Conservation (phyloP, 2,329 filamentous ascomycete species). For the Lasiodiplodia citricola region DNA sequence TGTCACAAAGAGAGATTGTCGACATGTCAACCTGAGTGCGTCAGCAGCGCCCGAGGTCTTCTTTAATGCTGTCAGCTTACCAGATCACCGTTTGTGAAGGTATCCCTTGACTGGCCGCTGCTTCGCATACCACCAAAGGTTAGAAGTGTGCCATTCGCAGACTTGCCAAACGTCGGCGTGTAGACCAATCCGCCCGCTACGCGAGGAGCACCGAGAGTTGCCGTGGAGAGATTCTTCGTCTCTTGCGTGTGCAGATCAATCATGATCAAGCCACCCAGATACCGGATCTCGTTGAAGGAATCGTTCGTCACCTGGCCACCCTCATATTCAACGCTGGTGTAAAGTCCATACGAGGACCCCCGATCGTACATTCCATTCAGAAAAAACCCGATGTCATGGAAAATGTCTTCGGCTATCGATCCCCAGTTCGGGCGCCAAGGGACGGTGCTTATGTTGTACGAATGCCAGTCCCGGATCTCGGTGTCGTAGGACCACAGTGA, state of each 20-base stretch:
- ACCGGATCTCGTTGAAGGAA: background rate
- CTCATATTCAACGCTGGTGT: background rate
- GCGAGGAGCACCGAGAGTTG: background rate
- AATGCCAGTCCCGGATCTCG: constrained; percentile 31
- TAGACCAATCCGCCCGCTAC: background rate
- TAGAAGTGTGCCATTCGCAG: background rate
- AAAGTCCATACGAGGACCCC: background rate
- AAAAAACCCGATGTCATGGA: background rate
- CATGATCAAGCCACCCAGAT: background rate
- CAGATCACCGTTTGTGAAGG: constrained; percentile 4
- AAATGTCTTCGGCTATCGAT: background rate
- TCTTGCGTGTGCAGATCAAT: background rate
- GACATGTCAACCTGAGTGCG: constrained; percentile 2
- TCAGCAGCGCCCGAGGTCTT: background rate
- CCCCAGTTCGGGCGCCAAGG: constrained; percentile 49
- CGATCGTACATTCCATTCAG: constrained; percentile 13
- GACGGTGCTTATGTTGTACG: constrained; percentile 22
- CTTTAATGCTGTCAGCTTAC: background rate
- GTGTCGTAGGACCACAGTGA: constrained; percentile 41
- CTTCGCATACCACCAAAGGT: constrained; percentile 8
- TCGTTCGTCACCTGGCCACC: background rate
- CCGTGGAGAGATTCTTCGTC: constrained; percentile 1
- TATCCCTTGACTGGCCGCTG: background rate
- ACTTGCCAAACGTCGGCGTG: background rate
- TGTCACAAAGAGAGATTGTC: constrained; percentile 11